Base-by-base conservation (phyloP, 2,329 filamentous ascomycete species). In the Cephalotrichum gorgonifer region DNA sequence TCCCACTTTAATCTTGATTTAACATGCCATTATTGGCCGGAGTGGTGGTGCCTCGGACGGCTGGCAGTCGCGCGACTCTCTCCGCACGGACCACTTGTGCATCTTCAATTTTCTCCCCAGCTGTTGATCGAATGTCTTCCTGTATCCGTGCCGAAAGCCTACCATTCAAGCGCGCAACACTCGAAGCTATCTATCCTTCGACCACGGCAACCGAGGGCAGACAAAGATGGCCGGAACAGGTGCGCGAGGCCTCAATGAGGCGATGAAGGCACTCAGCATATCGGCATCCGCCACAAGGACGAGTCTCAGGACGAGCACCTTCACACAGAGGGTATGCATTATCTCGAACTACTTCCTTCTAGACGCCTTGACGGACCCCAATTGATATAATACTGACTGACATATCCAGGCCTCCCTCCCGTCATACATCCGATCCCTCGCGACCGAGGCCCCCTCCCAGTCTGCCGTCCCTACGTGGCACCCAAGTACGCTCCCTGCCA, bases 371-470 rank as follows among this genome's bases (percentile, higher is more conserved):
- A 4, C 3, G 30, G 9, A 15, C 23, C 9, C 4, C 28, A 25
- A 25, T 8, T 28, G 23, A 33, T 43, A 22, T 25, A 6, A 43
- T 43, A 4, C 44, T 30, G 11, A 39, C 45, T 44, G 30, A 44
- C 15, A 8, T 12, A 20, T 22, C 35, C 27, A 22, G 17, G 17
- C 33, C 8, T 30, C 27, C 17, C 38, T 38, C 41, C 42, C 55
- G 30, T 58, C 65, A n/a, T 71, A 76, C 50, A 64, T 70, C 45
- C 69, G 78, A 51, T 71, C 75, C 54, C 77, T 80, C 71, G 78
- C 79, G 33, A 79, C 79, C 47, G 73, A 75, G 51, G 62, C 68
- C 9, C 60, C 70, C 6, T 58, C 68, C 6, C 23, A 30, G 38
- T 30, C 46, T 41, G 70, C 67, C n/a, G n/a, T n/a, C 56, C 60